A percentile compares a stretch with the other conserved stretches of the same genome.
These are phyloP conservation scores for Pyrenophora tritici-repentis DNA, from an alignment of 2,329 filamentous ascomycete genomes.

Conservation along the genomic window DNA sequence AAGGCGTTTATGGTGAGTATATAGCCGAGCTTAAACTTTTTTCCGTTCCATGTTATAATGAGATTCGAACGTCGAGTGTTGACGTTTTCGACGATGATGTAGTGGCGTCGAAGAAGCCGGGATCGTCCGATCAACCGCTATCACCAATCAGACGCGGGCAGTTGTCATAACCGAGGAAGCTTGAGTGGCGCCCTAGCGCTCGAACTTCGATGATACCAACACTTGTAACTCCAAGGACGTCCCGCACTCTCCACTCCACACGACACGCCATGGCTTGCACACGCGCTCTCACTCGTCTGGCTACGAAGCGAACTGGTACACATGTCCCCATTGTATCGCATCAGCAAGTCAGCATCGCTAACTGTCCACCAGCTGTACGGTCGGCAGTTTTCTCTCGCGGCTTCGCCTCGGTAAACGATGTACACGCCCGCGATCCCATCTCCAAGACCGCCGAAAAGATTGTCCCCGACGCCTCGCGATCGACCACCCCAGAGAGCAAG, in stretches of 20 bases:
- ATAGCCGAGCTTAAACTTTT: not conserved
- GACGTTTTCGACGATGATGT: conserved; percentile 21
- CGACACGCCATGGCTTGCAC: conserved; percentile 44
- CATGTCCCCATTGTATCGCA: not conserved
- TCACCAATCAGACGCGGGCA: conserved; percentile 10
- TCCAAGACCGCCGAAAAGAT: conserved; percentile 40
- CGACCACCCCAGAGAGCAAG: conserved; percentile 54
- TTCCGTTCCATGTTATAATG: not conserved
- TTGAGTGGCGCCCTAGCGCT: conserved; percentile 16
- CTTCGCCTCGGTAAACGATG: conserved; percentile 47
- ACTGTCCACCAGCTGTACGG: conserved; percentile 38
- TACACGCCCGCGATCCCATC: conserved; percentile 39
- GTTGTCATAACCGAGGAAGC: conserved; percentile 23
- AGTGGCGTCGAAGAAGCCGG: conserved; percentile 20
- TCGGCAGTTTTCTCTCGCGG: conserved; percentile 45
- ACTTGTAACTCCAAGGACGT: conserved; percentile 26
- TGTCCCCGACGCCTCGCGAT: conserved; percentile 31
- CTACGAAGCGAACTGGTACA: conserved; percentile 44
- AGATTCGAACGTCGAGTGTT: conserved; percentile 15
- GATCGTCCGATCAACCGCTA: conserved; percentile 14
- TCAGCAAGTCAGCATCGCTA: conserved; percentile 32
- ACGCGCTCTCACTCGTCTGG: conserved; percentile 47
- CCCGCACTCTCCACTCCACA: conserved; percentile 35
- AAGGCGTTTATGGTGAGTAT: not conserved
- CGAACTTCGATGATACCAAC: conserved; percentile 33